Percentiles rank a stretch among this genome's conserved stretches.
Conservation (phyloP, 2,329 filamentous ascomycete genomes). For the Fusarium clavum region DNA sequence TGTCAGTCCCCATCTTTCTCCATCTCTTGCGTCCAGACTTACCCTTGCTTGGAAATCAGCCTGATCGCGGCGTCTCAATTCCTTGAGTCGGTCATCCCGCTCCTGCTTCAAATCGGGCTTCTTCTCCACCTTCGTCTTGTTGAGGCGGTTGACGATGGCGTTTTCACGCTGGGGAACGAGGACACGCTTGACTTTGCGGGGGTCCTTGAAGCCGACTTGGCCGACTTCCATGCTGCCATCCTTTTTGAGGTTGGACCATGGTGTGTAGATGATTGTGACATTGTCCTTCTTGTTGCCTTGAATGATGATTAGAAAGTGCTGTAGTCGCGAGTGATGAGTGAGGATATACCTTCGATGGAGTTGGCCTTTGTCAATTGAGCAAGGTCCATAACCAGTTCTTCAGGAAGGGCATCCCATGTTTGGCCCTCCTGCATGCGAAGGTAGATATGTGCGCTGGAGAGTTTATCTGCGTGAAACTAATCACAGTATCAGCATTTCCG, state of each 20-base stretch:
- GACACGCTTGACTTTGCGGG: constrained; percentile 82
- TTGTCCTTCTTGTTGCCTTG: constrained; percentile 98
- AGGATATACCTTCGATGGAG: constrained; percentile 83
- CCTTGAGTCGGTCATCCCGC: constrained; percentile 79
- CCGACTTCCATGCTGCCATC: constrained; percentile 95
- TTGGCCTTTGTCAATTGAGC: constrained; percentile 99
- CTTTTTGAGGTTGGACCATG: constrained; percentile 96
- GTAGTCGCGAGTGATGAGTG: rapidly evolving
- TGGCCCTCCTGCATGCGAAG: constrained; percentile 83
- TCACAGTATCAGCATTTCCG: background rate
- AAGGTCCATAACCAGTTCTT: constrained; percentile 82
- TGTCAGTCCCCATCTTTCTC: background rate
- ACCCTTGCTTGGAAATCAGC: constrained; percentile 72
- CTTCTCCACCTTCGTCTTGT: constrained; percentile 93
- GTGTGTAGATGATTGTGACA: constrained; percentile 95
- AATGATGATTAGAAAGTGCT: background rate
- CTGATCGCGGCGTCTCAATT: constrained; percentile 78
- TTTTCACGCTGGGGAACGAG: constrained; percentile 87
- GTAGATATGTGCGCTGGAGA: constrained; percentile 97
- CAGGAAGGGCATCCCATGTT: constrained; percentile 84
- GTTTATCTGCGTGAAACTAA: constrained; percentile 96
- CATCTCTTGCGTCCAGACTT: constrained; percentile 37
- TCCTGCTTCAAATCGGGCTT: constrained; percentile 86
- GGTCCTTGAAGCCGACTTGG: constrained; percentile 94
- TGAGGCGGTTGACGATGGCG: constrained; percentile 93